Base-by-base conservation (phyloP, 805 yeast species). In the Kluyveromyces dobzhanskii region DNA sequence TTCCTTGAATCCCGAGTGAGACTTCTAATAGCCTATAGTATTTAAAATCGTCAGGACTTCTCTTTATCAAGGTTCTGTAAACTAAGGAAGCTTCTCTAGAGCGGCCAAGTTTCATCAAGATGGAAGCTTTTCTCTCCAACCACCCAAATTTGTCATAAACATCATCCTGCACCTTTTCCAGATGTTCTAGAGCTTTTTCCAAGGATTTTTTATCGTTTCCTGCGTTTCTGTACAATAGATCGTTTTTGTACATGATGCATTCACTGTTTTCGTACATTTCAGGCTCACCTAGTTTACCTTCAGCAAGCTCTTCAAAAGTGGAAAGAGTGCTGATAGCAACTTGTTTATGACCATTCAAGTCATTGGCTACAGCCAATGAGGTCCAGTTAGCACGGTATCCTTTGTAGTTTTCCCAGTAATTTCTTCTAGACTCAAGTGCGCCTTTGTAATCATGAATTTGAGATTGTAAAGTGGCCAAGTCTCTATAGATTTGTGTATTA, bases 381-480 rank as follows among this genome's bases (percentile, higher is more conserved):
- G 94, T 83, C 95, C 96, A 88, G 55, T 85, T 84, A 44, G 90
- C 87, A 47, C 96, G 73, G 56, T 76, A 84, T 0, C 94, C 94
- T 9, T 92, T 78, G 49, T 74, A 80, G 18, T 73, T 71, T 50
- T 81, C 84, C 59, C 92, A 70, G 51, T 77, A 78, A 28, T 70
- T 68, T 43, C 75, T 76, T 50, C 97, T 73, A 2, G 90, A 73
- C 9, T 64, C 73, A 4, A 75, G 69, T 44, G 82, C 69, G 17
- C 70, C 70, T 49, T 73, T 74, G 56, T 67, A 85, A 53, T 85
- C 88, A 44, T 96, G 76, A 46, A 71, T 67, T 52, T 92, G 97
- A 21, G 83, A 66, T 54, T 88, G 90, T 62, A 85, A 70, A 32
- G 80, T 67, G 11, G 94, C 73, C 54, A 90, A 69, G 59, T 92